phyloP scores from a whole-genome alignment of 176 grass and related monocot genomes.

The Dactylis glomerata region DNA sequence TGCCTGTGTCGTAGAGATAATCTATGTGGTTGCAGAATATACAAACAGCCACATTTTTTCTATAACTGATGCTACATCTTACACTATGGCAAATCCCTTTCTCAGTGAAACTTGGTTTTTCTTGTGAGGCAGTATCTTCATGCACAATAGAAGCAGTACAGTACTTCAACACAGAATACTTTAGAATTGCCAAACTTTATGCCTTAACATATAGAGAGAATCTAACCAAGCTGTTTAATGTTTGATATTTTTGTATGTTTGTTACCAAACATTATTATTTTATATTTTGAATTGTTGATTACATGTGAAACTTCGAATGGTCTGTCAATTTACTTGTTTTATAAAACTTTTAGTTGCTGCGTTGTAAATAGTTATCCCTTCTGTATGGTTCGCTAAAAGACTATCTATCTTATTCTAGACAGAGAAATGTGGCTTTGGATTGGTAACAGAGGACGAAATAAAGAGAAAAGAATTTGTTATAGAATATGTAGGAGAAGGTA shows the following conservation, averaged over 20 bases:
- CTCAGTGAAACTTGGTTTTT: background rate
- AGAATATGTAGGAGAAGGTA: slow-evolving; percentile 99
- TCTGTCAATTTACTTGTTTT: background rate
- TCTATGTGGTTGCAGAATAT: background rate
- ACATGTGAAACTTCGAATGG: background rate
- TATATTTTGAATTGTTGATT: background rate
- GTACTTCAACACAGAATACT: background rate
- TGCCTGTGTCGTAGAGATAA: background rate
- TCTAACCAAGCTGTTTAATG: background rate
- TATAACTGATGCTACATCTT: background rate
- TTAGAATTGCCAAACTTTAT: background rate
- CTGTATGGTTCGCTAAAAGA: slow-evolving; percentile 5
- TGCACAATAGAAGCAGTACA: background rate
- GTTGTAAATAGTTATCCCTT: slow-evolving; percentile 2
- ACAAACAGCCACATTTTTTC: background rate
- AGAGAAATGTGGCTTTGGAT: slow-evolving; percentile 92
- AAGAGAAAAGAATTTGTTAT: slow-evolving; percentile 95
- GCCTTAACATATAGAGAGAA: background rate
- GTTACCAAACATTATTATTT: slow-evolving; percentile 17
- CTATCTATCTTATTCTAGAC: slow-evolving; percentile 56
- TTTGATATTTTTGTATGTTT: background rate
- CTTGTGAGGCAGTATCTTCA: background rate
- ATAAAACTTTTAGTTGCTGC: background rate
- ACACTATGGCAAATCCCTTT: background rate
- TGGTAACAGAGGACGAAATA: slow-evolving; percentile 86